Evolutionary conservation across 495 filamentous ascomycete species (phyloP).

Genomic region (Aspergillus diversus): DNA sequence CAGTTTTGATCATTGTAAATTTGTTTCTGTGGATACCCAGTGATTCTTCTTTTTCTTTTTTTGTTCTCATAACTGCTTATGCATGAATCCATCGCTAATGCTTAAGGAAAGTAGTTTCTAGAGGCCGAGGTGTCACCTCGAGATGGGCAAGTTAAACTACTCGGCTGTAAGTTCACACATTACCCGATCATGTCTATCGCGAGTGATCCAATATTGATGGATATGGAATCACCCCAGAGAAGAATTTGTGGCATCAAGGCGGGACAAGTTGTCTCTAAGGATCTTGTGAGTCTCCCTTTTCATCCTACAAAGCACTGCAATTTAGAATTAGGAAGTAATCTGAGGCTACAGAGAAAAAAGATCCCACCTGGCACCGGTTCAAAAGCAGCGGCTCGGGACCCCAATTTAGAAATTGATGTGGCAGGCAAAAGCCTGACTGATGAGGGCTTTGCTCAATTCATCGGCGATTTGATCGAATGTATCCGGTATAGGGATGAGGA

Average conservation of each 20-base stretch:
- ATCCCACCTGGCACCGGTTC: slow-evolving; percentile 37
- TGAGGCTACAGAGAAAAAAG: slow-evolving; percentile 38
- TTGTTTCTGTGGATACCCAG: neutral
- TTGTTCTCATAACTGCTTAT: neutral
- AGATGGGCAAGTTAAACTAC: slow-evolving; percentile 48
- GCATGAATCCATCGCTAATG: neutral
- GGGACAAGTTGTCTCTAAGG: slow-evolving; percentile 47
- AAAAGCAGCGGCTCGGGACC: slow-evolving; percentile 41
- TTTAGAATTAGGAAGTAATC: slow-evolving; percentile 16
- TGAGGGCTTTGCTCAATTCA: slow-evolving; percentile 45
- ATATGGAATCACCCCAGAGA: slow-evolving; percentile 29
- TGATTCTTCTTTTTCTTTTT: neutral
- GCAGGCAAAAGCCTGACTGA: slow-evolving; percentile 47
- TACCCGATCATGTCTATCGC: neutral
- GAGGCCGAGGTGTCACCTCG: neutral
- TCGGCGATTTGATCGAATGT: slow-evolving; percentile 42
- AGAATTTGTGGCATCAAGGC: slow-evolving; percentile 49
- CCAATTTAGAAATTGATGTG: slow-evolving; percentile 51
- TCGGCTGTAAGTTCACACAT: slow-evolving; percentile 33
- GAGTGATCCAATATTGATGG: neutral
- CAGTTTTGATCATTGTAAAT: neutral
- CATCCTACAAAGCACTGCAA: neutral
- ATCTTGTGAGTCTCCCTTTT: slow-evolving; percentile 40
- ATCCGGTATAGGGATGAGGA: slow-evolving; percentile 34
- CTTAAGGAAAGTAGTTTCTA: neutral